Evolutionary conservation across 768 basidiomycete genomes (phyloP).

Genomic region (Suillus lakei): DNA sequence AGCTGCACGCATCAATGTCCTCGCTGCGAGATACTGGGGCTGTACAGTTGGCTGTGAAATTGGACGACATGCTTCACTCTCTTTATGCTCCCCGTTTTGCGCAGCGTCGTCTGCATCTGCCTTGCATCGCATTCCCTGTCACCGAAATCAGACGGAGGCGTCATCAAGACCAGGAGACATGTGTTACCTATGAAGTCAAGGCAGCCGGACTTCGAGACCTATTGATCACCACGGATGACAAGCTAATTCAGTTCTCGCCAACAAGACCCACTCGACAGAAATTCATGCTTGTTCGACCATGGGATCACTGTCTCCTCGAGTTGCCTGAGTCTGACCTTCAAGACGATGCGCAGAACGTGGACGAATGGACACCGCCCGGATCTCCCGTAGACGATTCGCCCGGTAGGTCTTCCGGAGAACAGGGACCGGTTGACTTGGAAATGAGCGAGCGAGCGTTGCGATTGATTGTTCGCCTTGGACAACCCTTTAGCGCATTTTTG

Average conservation of each 20-base stretch:
- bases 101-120: not conserved
- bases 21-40: not conserved
- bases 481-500: slow-evolving; percentile 3
- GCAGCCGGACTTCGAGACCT: not conserved
- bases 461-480: not conserved
- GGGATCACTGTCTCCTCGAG: not conserved
- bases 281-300: not conserved
- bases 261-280: too few species aligned
- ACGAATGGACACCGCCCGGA: not conserved
- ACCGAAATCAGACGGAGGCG: not conserved
- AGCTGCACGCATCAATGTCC: not conserved
- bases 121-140: not conserved
- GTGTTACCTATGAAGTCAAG: slow-evolving; percentile 1
- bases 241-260: not conserved
- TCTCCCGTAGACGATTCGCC: not conserved
- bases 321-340: too few species aligned
- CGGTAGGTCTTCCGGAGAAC: not conserved
- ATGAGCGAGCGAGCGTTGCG: not conserved
- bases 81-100: not conserved
- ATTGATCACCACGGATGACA: not conserved
- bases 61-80: not conserved
- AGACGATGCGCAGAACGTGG: not conserved
- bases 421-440: not conserved
- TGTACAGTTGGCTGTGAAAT: not conserved
- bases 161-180: not conserved